phyloP scores from a whole-genome alignment of 169 alveolate species.

The Plasmodium cynomolgi region DNA sequence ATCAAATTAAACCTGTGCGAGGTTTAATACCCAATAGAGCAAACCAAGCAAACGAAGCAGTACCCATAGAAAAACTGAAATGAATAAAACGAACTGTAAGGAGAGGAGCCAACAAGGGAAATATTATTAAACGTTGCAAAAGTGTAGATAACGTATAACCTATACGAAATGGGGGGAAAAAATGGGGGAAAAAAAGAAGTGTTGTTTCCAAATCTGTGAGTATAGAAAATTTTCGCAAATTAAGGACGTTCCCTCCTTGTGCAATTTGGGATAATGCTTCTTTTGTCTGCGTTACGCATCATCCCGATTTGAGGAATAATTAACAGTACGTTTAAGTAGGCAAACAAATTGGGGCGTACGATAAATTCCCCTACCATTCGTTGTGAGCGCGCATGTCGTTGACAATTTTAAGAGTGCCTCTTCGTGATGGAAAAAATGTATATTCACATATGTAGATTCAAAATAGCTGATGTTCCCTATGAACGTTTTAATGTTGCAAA shows the following conservation, averaged over 20 bases:
- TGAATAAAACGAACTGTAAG: background rate
- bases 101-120: background rate
- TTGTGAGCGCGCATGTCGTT: background rate
- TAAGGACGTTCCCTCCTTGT: background rate
- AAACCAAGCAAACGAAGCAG: background rate
- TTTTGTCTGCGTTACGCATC: background rate
- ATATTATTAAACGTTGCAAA: background rate
- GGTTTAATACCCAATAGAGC: background rate
- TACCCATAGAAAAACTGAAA: background rate
- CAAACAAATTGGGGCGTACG: background rate
- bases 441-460: background rate
- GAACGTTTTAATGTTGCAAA: background rate
- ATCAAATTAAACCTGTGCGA: background rate
- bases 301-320: background rate
- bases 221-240: background rate
- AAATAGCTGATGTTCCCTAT: background rate
- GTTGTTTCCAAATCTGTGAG: background rate
- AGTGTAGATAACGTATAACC: background rate
- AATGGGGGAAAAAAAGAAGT: background rate
- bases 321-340: background rate
- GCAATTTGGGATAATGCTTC: background rate
- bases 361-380: background rate
- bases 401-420: background rate
- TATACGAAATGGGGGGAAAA: background rate
- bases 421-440: background rate